phyloP scores from a whole-genome alignment of 1,139 yeast genomes.

The Chernovozyma sophiae-reginae region DNA sequence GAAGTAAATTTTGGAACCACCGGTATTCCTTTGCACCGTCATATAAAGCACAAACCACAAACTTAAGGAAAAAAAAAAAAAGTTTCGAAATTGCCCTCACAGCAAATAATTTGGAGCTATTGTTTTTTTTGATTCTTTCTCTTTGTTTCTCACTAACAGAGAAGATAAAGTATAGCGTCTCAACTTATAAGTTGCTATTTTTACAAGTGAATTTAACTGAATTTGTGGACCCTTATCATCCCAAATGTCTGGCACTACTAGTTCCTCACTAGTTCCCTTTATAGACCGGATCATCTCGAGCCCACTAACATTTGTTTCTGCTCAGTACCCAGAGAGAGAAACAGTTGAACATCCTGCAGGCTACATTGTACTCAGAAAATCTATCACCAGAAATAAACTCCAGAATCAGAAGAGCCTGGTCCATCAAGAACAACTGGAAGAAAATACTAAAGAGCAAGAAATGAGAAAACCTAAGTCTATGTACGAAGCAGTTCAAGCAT shows the following conservation, averaged over 20 bases:
- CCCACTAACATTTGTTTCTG: constrained; percentile 58
- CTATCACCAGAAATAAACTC: constrained; percentile 2
- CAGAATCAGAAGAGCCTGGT: neutral
- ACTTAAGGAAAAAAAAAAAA: too few species aligned
- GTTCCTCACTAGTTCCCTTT: constrained; percentile 31
- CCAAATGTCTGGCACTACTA: constrained; percentile 6
- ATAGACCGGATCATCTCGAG: constrained; percentile 56
- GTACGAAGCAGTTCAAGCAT: constrained; percentile 61
- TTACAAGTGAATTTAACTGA: too few species aligned
- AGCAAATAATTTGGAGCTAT: too few species aligned
- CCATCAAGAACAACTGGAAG: neutral
- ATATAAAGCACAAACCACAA: too few species aligned
- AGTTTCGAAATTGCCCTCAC: too few species aligned
- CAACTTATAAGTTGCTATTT: too few species aligned
- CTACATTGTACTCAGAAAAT: constrained; percentile 38
- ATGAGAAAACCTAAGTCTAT: constrained; percentile 39
- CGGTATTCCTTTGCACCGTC: too few species aligned
- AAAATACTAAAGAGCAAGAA: neutral
- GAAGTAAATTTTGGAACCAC: too few species aligned
- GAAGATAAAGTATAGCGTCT: too few species aligned
- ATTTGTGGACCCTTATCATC: too few species aligned
- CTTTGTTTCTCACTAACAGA: too few species aligned
- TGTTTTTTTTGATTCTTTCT: too few species aligned
- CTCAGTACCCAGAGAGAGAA: constrained; percentile 37
- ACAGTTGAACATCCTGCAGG: constrained; percentile 29